Evolutionary conservation across 352 stramenopile genomes (phyloP).

Genomic region (Globisporangium apiculatum): DNA sequence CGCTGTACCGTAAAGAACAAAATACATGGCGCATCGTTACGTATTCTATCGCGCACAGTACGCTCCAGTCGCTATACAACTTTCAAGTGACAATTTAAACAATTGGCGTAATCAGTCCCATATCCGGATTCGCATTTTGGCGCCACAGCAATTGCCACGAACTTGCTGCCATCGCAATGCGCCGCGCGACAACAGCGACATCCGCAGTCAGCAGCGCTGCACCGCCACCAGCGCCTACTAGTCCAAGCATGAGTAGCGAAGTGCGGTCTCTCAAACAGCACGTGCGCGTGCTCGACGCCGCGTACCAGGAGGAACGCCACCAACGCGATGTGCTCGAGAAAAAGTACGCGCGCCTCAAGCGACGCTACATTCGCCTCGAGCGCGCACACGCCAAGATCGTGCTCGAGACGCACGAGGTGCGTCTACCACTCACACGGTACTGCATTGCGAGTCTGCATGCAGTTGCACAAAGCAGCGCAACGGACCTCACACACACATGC

Average conservation of each 20-base stretch:
- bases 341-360: constrained; percentile 69
- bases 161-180: neutral
- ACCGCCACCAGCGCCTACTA: neutral
- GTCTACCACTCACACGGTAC: neutral
- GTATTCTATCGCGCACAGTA: neutral
- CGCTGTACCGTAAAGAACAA: neutral
- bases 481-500: neutral
- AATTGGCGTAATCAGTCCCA: neutral
- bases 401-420: constrained; percentile 12
- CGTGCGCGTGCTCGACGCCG: constrained; percentile 33
- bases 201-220: neutral
- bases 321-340: constrained; percentile 49
- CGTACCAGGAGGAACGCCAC: constrained; percentile 38
- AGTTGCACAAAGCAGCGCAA: neutral
- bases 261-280: constrained; percentile 17
- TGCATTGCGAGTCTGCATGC: neutral
- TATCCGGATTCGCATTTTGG: neutral
- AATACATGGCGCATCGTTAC: neutral
- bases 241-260: neutral
- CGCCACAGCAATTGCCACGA: neutral
- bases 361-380: constrained; percentile 55
- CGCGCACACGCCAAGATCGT: constrained; percentile 36
- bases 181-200: constrained; percentile 1
- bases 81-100: neutral
- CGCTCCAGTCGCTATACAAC: neutral